Percentiles rank a stretch among this genome's conserved stretches.
phyloP scores from a whole-genome alignment of 139 green algal species.

The Axilococcus clingmanii region DNA sequence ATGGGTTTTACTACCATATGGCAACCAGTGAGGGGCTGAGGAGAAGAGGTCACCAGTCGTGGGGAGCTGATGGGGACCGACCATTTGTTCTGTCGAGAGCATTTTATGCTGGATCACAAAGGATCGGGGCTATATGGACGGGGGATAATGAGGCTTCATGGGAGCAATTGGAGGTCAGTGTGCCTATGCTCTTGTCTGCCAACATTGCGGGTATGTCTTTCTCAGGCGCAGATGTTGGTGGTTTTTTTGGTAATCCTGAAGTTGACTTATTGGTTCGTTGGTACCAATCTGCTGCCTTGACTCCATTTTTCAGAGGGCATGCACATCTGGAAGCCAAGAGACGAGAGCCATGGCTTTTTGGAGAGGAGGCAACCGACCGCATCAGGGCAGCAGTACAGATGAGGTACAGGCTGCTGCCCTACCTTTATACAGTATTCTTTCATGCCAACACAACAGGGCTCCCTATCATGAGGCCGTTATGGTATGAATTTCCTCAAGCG shows the following conservation, averaged over 20 bases:
- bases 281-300: slow-evolving; percentile 91
- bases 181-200: slow-evolving; percentile 92
- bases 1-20: slow-evolving; percentile 90
- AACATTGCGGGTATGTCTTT: slow-evolving; percentile 80
- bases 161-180: slow-evolving; percentile 51
- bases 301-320: slow-evolving; percentile 96
- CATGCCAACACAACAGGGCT: slow-evolving; percentile 60
- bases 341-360: slow-evolving; percentile 97
- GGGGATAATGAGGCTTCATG: slow-evolving; percentile 93
- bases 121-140: slow-evolving; percentile 95
- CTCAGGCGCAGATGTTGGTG: slow-evolving; percentile 90
- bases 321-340: slow-evolving; percentile 93
- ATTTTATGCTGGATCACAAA: slow-evolving; percentile 84
- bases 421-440: slow-evolving; percentile 96
- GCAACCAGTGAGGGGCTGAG: slow-evolving; percentile 45
- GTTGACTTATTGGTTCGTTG: slow-evolving; percentile 86
- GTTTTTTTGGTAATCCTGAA: slow-evolving; percentile 97
- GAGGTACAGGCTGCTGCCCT: slow-evolving; percentile 89
- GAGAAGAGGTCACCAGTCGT: slow-evolving; percentile 30
- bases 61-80: slow-evolving; percentile 74
- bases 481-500: slow-evolving; percentile 86
- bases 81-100: slow-evolving; percentile 95
- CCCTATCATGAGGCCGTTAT: slow-evolving; percentile 86
- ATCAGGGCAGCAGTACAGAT: slow-evolving; percentile 76
- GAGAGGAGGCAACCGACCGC: slow-evolving; percentile 60